A percentile compares a stretch with the other conserved stretches of the same genome.
These are phyloP conservation scores for Pseudogymnoascus sp. DNA, from an alignment of 2,329 filamentous ascomycete genomes.

Conservation along the genomic window DNA sequence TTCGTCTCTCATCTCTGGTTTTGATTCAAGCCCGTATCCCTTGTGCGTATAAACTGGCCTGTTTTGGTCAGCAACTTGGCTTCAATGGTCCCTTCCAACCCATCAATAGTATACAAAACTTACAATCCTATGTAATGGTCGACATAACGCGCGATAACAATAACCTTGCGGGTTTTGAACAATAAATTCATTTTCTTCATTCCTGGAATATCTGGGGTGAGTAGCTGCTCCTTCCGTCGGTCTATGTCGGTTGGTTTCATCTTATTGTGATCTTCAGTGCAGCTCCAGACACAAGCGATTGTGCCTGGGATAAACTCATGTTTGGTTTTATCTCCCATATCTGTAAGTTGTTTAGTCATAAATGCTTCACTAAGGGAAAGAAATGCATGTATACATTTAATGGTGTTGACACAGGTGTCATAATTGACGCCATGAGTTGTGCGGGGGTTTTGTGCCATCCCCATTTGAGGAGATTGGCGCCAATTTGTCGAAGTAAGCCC, in stretches of 20 bases:
- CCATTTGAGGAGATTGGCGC: background rate
- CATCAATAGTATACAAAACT: background rate
- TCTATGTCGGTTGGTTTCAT: background rate
- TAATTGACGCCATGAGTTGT: background rate
- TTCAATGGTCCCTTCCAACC: background rate
- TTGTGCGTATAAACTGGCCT: constrained; percentile 1
- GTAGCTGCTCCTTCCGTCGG: background rate
- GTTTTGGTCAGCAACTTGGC: background rate
- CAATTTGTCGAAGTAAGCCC: background rate
- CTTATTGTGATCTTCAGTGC: background rate
- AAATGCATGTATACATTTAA: background rate
- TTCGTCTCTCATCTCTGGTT: background rate
- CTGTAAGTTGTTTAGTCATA: constrained; percentile 1
- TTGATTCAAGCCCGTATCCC: background rate
- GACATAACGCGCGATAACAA: background rate
- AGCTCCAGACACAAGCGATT: background rate
- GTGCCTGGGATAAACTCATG: background rate
- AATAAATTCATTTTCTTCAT: background rate
- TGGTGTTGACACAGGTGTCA: background rate
- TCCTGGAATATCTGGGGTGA: background rate
- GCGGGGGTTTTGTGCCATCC: background rate
- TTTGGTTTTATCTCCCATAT: background rate
- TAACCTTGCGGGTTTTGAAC: background rate
- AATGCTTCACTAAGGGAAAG: background rate
- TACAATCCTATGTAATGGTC: background rate